Evolutionary conservation across 805 yeast species (phyloP), one percentile per base, ranked within the genome.

Genomic region (Candida manassasensis): DNA sequence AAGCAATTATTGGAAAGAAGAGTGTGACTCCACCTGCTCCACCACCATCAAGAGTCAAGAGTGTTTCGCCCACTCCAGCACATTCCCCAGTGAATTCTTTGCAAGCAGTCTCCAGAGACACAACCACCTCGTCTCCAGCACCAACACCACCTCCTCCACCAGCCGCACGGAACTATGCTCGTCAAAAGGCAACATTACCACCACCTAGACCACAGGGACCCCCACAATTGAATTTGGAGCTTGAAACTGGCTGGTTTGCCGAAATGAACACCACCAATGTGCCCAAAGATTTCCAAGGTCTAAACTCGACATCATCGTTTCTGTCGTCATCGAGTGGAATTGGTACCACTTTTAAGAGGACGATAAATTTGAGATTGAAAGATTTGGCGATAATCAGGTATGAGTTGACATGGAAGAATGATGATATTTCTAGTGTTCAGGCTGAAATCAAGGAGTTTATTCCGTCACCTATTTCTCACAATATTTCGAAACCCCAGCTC

Each of bases 231-330:
- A 67, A 75, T 42, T 44, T 74, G 21, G 71, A 74, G 30, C 50
- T 75, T 3, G 35, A 49, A 0, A 47, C 67, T 0, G 69, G 71
- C 1, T 76, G 81, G 81, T 75, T 61, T 50, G 59, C 68, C 1
- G 48, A 56, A 10, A 46, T 52, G 6, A 41, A 52, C 4, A 46
- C 52, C 3, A 35, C 50, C 3, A 34, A 38, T 1, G 42, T 71
- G n/a, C 80, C 80, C 1, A 33, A 40, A 8, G 53, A 53, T 29
- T 50, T 75, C 3, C 32, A 48, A 15, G 69, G 69, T 0, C 49
- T 63, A 21, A 63, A 61, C 38, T 66, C 58, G 45, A 31, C 47
- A 3, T 43, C 61, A 1, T 43, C 55, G 2, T 46, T 32, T 26
- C 53, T 38, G 42, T 30, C 34, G 12, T 36, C 47, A 4, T 35